Evolutionary conservation across 305 asterid species (phyloP).

Genomic region (Fraxinus floribunda): DNA sequence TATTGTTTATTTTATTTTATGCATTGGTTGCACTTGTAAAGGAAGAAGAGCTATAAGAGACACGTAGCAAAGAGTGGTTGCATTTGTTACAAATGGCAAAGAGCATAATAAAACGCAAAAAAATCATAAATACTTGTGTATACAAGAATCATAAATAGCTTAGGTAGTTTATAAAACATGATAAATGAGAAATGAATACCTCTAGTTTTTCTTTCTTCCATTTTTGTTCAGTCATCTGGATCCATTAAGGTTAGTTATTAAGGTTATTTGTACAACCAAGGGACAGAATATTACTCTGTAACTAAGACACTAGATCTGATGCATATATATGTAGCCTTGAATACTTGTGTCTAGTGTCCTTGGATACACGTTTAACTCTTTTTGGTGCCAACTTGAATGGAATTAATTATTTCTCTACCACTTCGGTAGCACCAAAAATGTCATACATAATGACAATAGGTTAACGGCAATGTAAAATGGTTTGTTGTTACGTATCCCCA

Average conservation of each 20-base stretch:
- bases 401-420: too few species aligned
- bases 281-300: neutral
- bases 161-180: neutral
- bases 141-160: neutral
- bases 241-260: neutral
- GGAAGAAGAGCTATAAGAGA: neutral
- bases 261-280: slow-evolving; percentile 3
- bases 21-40: neutral
- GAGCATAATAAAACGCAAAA: too few species aligned
- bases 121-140: too few species aligned
- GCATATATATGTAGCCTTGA: neutral
- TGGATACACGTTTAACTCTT: too few species aligned
- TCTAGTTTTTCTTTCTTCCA: neutral
- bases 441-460: too few species aligned
- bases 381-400: too few species aligned
- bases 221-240: neutral
- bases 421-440: too few species aligned
- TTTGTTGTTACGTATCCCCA: too few species aligned
- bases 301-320: neutral
- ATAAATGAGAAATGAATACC: neutral
- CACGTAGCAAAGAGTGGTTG: neutral
- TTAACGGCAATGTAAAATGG: too few species aligned
- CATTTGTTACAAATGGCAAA: neutral
- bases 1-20: neutral
- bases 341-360: too few species aligned